Evolutionary conservation across 345 rosid genomes (phyloP).

Genomic region (Citrus australasica): DNA sequence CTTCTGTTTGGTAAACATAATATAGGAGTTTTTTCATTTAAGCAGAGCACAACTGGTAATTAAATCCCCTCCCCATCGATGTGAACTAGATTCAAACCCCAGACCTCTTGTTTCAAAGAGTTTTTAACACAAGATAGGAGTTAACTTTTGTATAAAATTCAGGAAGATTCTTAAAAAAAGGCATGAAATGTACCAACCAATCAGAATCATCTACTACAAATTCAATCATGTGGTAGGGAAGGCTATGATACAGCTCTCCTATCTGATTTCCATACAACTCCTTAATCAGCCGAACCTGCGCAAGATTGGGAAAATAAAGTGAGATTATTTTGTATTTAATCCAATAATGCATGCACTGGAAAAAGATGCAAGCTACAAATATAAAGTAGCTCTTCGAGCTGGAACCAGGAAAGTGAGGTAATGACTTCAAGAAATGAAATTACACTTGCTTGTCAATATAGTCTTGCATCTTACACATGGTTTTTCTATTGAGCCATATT

Average conservation of each 20-base stretch:
- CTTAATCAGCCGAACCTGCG: constrained; percentile 85
- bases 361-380: not conserved
- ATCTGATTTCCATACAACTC: constrained; percentile 95
- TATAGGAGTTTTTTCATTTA: no score
- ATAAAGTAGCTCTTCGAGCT: not conserved
- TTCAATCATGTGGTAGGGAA: constrained; percentile 91
- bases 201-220: constrained; percentile 70
- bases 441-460: not conserved
- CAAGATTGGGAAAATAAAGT: not conserved
- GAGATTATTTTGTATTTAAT: not conserved
- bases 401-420: not conserved
- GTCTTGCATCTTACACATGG: not conserved
- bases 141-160: not conserved
- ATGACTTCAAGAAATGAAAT: not conserved
- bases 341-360: not conserved
- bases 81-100: no score
- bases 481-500: not conserved
- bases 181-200: constrained; percentile 52
- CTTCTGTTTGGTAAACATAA: not conserved
- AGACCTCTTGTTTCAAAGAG: no score
- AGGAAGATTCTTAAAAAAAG: not conserved
- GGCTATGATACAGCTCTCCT: constrained; percentile 84
- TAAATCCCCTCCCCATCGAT: no score
- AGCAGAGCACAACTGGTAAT: no score
- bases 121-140: not conserved